These are phyloP conservation scores for Eucalyptus cloeziana DNA, from an alignment of 345 rosid genomes.

Conservation along the genomic window DNA sequence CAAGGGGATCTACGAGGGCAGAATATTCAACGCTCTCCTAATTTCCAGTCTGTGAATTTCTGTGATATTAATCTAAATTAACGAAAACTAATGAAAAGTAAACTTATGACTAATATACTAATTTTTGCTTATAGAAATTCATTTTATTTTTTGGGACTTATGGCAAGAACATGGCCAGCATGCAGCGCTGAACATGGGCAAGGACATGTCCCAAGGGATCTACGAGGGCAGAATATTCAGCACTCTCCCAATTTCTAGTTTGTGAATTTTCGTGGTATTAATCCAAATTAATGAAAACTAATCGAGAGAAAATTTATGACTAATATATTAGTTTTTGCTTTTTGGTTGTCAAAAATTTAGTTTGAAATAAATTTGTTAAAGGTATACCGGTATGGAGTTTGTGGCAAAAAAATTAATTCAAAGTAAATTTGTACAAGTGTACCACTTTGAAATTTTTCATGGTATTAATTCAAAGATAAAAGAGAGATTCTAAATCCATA, in stretches of 20 bases:
- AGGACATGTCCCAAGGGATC: neutral
- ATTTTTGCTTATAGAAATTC: neutral
- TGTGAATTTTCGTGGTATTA: no score
- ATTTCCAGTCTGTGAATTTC: neutral
- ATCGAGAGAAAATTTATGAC: no score
- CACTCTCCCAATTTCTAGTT: neutral
- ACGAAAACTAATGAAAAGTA: neutral
- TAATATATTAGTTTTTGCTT: neutral
- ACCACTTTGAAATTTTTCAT: rapidly evolving
- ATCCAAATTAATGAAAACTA: no score
- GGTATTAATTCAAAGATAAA: neutral
- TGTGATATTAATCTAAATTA: no score
- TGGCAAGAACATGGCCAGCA: neutral
- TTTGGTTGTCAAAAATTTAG: neutral
- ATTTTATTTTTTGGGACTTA: neutral
- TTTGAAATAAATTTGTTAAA: neutral
- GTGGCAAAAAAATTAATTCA: no score
- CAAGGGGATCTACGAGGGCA: neutral
- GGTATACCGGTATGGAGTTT: rapidly evolving
- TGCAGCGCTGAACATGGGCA: neutral
- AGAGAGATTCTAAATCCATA: neutral
- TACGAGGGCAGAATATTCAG: neutral
- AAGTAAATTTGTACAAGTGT: no score
- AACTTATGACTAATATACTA: neutral
- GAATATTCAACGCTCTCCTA: neutral